Base-by-base conservation (phyloP, 2,329 filamentous ascomycete genomes). In the Fusarium anguioides region DNA sequence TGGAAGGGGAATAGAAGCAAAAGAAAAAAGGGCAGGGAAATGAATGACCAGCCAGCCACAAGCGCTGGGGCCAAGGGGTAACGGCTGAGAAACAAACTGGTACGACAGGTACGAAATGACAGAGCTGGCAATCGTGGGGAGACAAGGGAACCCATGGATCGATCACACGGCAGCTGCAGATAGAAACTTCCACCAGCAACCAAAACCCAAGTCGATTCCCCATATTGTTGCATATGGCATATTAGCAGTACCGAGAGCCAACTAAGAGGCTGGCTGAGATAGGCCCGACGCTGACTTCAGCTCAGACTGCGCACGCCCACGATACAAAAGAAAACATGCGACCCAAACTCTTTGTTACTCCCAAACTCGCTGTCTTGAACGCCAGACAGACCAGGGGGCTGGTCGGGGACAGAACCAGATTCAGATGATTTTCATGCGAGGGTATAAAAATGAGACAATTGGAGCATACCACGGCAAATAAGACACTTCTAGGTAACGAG, bases 391-490 rank as follows among this genome's bases (percentile, higher is more conserved):
- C 40, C 49, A 41, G 65, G 69, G 67, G 68, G 49, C 35, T 52
- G 53, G 49, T 52, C 68, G 69, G 59, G 61, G 52, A 33, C 42
- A 41, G 65, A 56, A 41, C 64, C 62, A 66, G 46, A 72, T 72
- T 63, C 49, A 65, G 63, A 69, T 36, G 42, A 53, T 50, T 54
- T 68, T 71, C 53, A 68, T 66, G 66, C 66, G 46, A 64, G 39
- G 66, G 57, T 37, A 45, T 33, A 57, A 51, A 47, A 68, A 68
- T 66, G 52, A 61, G 66, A 52, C 65, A 69, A 64, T 70, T 66
- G 48, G 57, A 70, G 64, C 68, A 72, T 72, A 72, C 70, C 70
- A 73, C 66, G 52, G 67, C 64, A 67, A 56, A 58, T 72, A 73
- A 73, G 70, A 67, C 70, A 72, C 64, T 68, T 53, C 51, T 66